Percentiles rank a stretch among this genome's conserved stretches.
Evolutionary conservation across 1,284 basidiomycete genomes (phyloP).

Genomic region (Melampsora medusae): DNA sequence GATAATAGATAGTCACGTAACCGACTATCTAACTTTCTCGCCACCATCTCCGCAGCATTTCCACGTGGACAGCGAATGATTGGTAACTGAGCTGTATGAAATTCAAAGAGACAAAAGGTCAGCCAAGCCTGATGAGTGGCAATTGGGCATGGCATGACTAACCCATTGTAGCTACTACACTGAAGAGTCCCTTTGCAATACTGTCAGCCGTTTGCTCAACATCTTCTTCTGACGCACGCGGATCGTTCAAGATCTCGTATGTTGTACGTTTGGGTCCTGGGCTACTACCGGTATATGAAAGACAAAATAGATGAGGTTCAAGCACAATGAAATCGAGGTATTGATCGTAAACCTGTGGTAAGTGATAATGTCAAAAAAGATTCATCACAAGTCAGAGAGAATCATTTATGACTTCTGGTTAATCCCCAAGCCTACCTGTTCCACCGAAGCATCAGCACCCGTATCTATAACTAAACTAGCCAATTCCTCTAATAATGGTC

Average conservation of each 20-base stretch:
- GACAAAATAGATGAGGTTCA: conserved; percentile 88
- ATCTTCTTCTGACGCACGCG: conserved; percentile 79
- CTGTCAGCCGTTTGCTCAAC: conserved; percentile 93
- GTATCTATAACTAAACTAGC: conserved; percentile 82
- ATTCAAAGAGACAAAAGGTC: conserved; percentile 10
- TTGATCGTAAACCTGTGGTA: conserved; percentile 78
- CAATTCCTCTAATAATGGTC: conserved; percentile 86
- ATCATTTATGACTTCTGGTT: no score
- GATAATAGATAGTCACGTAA: conserved; percentile 87
- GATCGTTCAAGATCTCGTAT: conserved; percentile 89
- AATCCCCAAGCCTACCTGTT: conserved; percentile 62
- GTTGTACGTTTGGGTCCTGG: conserved; percentile 56
- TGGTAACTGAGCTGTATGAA: conserved; percentile 74
- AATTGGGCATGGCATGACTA: conserved; percentile 48
- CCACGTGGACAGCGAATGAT: conserved; percentile 92
- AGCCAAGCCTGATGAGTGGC: not conserved
- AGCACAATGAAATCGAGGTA: conserved; percentile 96
- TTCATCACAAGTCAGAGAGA: not conserved
- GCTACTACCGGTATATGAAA: conserved; percentile 60
- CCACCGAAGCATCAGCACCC: conserved; percentile 76
- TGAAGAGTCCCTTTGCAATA: conserved; percentile 85
- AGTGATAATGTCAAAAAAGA: not conserved
- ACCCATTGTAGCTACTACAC: conserved; percentile 88
- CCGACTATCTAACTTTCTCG: conserved; percentile 87
- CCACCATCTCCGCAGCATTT: conserved; percentile 97